Evolutionary conservation across 1,139 yeast genomes (phyloP).

Genomic region (Nakaseomyces kungkrabaensis): DNA sequence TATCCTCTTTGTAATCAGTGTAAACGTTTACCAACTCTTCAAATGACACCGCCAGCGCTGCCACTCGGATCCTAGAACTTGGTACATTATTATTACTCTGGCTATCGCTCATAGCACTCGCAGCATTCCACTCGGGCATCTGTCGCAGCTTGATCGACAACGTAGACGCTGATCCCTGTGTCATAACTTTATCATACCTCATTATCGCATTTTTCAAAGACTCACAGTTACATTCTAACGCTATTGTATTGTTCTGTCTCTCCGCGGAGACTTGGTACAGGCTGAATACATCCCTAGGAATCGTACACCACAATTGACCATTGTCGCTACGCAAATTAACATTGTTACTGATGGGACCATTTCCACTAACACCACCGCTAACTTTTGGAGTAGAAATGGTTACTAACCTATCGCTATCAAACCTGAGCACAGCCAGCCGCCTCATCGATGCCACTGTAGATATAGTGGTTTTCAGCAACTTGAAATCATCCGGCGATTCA

Average conservation of each 20-base stretch:
- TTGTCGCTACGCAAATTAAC: conserved; percentile 19
- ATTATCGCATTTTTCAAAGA: conserved; percentile 23
- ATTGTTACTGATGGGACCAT: conserved; percentile 2
- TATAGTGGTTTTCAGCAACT: conserved; percentile 25
- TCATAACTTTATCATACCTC: conserved; percentile 23
- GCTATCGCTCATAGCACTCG: not conserved
- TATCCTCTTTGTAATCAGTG: not conserved
- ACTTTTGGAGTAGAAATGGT: conserved; percentile 27
- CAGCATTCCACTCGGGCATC: conserved; percentile 22
- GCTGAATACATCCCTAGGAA: conserved; percentile 26
- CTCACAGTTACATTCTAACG: conserved; percentile 29
- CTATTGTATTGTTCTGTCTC: conserved; percentile 22
- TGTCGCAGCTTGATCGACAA: conserved; percentile 23
- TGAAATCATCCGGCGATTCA: conserved; percentile 26
- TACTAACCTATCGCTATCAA: conserved; percentile 22
- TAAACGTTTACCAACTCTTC: conserved; percentile 20
- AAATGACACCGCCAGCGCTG: conserved; percentile 24
- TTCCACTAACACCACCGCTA: conserved; percentile 4
- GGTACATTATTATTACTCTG: not conserved
- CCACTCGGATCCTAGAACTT: conserved; percentile 6
- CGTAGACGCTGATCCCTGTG: conserved; percentile 22
- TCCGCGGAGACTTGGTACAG: conserved; percentile 21
- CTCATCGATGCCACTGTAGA: conserved; percentile 27
- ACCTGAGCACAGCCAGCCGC: conserved; percentile 26
- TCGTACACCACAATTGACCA: conserved; percentile 29